Conservation (phyloP, 106 monocot species). For the Chionographis japonica region DNA sequence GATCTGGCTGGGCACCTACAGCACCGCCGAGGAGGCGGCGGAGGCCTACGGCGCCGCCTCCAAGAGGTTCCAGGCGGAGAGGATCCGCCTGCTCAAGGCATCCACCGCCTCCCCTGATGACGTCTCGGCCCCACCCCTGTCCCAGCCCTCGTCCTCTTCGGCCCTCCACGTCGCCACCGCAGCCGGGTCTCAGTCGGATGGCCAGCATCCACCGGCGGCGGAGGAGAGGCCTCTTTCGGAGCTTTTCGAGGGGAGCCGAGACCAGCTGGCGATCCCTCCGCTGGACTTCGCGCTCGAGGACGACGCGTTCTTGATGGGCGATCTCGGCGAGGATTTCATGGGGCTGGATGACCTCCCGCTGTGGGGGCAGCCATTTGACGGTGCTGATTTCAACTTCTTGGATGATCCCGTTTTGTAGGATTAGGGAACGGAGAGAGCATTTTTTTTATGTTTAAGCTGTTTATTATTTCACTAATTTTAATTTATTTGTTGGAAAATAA, state of each 20-base stretch:
- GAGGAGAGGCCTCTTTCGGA: constrained; percentile 2
- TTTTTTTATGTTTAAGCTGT: too few relatives aligned
- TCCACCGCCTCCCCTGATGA: not conserved
- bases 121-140: too few relatives aligned
- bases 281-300: constrained; percentile 9
- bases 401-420: not conserved
- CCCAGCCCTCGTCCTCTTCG: constrained; percentile 13
- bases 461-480: too few relatives aligned
- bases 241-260: not conserved
- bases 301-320: constrained; percentile 10
- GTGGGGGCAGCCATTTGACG: constrained; percentile 22
- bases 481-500: too few relatives aligned
- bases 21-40: constrained; percentile 28
- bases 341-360: constrained; percentile 18
- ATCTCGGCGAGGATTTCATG: constrained; percentile 21
- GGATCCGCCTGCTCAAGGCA: not conserved
- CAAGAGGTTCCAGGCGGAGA: not conserved
- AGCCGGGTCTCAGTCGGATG: not conserved
- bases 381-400: constrained; percentile 9
- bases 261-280: constrained; percentile 2
- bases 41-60: constrained; percentile 17
- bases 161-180: constrained; percentile 13
- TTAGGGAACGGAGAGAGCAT: too few relatives aligned
- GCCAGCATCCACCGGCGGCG: not conserved
- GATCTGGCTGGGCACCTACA: constrained; percentile 37